These are phyloP conservation scores for Fragosphaeria purpurea DNA, from an alignment of 2,329 filamentous ascomycete genomes.

Conservation along the genomic window DNA sequence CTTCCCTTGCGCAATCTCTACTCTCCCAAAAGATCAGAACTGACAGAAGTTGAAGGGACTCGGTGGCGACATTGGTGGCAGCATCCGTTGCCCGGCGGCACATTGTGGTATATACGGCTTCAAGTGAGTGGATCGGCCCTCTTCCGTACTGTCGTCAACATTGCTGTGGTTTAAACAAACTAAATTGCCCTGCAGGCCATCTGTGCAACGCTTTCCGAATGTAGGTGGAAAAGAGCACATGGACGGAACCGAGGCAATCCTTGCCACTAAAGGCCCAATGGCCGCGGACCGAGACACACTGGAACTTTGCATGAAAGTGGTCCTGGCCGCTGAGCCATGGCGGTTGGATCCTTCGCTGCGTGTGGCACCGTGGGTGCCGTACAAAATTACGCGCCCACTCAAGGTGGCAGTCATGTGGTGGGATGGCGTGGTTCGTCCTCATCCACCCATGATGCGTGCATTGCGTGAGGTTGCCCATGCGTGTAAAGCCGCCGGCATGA, in stretches of 20 bases:
- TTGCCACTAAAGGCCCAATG: background rate
- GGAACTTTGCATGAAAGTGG: conserved; percentile 39
- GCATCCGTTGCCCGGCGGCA: conserved; percentile 18
- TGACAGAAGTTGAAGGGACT: conserved; percentile 21
- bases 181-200: background rate
- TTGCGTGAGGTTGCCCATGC: conserved; percentile 33
- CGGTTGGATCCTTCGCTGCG: conserved; percentile 52
- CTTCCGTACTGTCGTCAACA: too few species aligned
- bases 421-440: conserved; percentile 32
- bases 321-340: conserved; percentile 54
- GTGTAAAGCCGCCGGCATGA: conserved; percentile 3
- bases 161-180: background rate
- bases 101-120: conserved; percentile 22
- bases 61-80: conserved; percentile 23
- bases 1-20: background rate
- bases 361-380: conserved; percentile 46
- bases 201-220: background rate
- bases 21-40: too few species aligned
- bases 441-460: conserved; percentile 48
- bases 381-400: conserved; percentile 24
- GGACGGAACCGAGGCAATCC: background rate
- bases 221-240: background rate
- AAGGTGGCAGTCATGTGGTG: background rate
- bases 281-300: conserved; percentile 19
- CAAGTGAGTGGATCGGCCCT: conserved; percentile 4